phyloP scores from a whole-genome alignment of 2,329 filamentous ascomycete species.

The Penicillium sp. region DNA sequence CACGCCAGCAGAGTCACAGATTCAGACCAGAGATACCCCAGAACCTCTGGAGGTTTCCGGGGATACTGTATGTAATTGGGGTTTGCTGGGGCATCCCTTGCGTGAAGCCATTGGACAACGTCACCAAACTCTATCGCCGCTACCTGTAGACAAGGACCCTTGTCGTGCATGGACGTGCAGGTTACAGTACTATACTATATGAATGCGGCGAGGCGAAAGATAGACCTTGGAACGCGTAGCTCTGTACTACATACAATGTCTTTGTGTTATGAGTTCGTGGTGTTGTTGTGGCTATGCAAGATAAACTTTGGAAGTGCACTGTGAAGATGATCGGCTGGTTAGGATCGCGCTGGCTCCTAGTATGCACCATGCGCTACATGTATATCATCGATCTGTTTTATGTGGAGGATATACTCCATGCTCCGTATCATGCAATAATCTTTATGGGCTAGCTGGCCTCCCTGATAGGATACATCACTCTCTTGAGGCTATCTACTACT shows the following conservation, averaged over 20 bases:
- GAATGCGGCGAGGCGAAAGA: background rate
- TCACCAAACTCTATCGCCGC: conserved; percentile 17
- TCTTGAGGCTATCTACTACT: background rate
- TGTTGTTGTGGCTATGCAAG: background rate
- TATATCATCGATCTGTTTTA: background rate
- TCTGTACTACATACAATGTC: background rate
- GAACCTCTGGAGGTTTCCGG: conserved; percentile 10
- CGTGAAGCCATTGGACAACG: background rate
- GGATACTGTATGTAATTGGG: background rate
- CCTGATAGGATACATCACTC: background rate
- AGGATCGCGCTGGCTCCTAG: background rate
- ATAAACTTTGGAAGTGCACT: background rate
- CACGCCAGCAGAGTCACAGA: background rate
- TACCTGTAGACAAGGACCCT: conserved; percentile 13
- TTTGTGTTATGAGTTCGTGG: background rate
- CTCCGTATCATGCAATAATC: background rate
- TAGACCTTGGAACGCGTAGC: background rate
- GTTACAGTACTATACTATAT: background rate
- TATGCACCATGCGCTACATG: background rate
- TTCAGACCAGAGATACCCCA: background rate
- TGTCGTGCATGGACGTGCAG: conserved; percentile 26
- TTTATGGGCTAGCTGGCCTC: background rate
- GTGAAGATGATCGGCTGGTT: background rate
- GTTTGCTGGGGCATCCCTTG: conserved; percentile 9
- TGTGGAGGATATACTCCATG: background rate